Evolutionary conservation across 2,329 filamentous ascomycete species (phyloP).

Genomic region (Penicillium sp.): DNA sequence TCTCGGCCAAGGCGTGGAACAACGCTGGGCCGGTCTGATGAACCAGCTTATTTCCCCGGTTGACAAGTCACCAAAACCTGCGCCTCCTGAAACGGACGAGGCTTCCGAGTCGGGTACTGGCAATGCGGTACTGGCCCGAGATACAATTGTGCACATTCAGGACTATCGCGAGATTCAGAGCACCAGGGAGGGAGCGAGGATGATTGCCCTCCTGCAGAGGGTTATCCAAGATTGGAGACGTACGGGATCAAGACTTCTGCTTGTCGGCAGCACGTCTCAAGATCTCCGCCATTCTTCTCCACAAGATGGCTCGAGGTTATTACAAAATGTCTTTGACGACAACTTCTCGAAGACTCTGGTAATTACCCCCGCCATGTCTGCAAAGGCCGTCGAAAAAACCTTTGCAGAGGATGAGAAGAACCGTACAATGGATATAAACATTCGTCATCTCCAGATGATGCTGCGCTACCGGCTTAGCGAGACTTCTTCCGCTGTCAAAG

Average conservation of each 20-base stretch:
- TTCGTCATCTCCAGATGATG: slow-evolving; percentile 65
- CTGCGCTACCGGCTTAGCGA: slow-evolving; percentile 45
- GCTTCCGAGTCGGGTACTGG: slow-evolving; percentile 7
- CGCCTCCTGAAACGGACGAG: slow-evolving; percentile 7
- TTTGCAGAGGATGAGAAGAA: slow-evolving; percentile 51
- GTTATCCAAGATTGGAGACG: slow-evolving; percentile 70
- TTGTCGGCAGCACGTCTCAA: slow-evolving; percentile 72
- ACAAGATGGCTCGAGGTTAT: slow-evolving; percentile 44
- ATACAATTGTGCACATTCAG: slow-evolving; percentile 72
- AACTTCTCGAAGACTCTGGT: slow-evolving; percentile 54
- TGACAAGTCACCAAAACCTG: slow-evolving; percentile 7
- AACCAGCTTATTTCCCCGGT: slow-evolving; percentile 35
- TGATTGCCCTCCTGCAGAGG: slow-evolving; percentile 68
- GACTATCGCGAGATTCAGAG: slow-evolving; percentile 77
- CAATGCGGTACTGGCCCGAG: slow-evolving; percentile 23
- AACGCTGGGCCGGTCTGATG: slow-evolving; percentile 35
- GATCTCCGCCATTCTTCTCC: slow-evolving; percentile 46
- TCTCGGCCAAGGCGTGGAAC: slow-evolving; percentile 25
- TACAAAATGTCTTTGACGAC: slow-evolving; percentile 48
- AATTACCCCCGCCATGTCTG: slow-evolving; percentile 50
- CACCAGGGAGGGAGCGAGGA: slow-evolving; percentile 64
- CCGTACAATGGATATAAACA: slow-evolving; percentile 57
- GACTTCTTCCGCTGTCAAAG: slow-evolving; percentile 30
- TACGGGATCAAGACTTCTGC: slow-evolving; percentile 67
- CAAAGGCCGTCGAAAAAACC: slow-evolving; percentile 37